These are phyloP conservation scores for Ilyonectria destructans DNA, from an alignment of 2,329 filamentous ascomycete species.

Conservation along the genomic window DNA sequence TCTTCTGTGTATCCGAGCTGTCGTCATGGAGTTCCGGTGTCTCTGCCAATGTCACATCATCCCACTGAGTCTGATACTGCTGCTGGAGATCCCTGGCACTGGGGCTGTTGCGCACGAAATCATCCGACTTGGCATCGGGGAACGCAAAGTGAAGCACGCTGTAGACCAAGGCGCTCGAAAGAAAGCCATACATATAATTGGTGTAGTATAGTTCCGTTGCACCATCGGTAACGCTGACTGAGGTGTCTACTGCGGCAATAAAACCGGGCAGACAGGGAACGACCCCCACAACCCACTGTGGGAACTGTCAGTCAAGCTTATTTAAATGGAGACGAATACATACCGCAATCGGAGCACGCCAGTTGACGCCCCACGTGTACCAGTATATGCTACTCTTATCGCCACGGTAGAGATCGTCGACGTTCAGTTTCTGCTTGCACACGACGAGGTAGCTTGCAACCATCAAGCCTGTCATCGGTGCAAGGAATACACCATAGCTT, in stretches of 20 bases:
- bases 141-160: constrained; percentile 51
- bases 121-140: constrained; percentile 47
- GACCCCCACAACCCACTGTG: constrained; percentile 59
- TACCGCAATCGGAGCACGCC: constrained; percentile 59
- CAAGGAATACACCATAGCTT: constrained; percentile 57
- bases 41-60: constrained; percentile 46
- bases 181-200: constrained; percentile 59
- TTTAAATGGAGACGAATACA: constrained; percentile 31
- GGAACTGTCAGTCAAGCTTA: constrained; percentile 9
- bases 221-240: constrained; percentile 53
- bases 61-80: constrained; percentile 53
- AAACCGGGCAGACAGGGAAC: constrained; percentile 61
- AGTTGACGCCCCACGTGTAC: constrained; percentile 59
- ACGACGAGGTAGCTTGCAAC: constrained; percentile 55
- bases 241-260: constrained; percentile 56
- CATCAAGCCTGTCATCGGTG: constrained; percentile 60
- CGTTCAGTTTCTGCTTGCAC: constrained; percentile 53
- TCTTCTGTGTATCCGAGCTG: not conserved
- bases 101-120: constrained; percentile 48
- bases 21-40: not conserved
- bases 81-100: constrained; percentile 50
- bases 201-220: constrained; percentile 59
- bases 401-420: constrained; percentile 55
- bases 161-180: constrained; percentile 54
- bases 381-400: constrained; percentile 56